phyloP scores from a whole-genome alignment of 495 filamentous ascomycete genomes.

The Astrothelium macrocarpum region DNA sequence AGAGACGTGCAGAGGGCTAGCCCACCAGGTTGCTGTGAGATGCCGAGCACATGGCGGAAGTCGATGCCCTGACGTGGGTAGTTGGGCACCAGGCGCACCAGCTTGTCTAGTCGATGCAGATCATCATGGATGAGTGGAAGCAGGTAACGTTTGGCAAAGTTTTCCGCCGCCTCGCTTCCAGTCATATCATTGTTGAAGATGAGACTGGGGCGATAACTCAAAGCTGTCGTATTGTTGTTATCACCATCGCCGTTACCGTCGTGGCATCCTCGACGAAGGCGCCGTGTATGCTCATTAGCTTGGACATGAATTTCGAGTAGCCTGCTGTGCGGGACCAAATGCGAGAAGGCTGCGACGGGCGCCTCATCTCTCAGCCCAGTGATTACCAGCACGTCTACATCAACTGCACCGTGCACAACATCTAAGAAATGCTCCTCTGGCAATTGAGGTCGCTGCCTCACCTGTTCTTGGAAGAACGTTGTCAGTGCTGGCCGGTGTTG shows the following conservation, averaged over 20 bases:
- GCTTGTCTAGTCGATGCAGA: slow-evolving; percentile 41
- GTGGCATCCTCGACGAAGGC: slow-evolving; percentile 31
- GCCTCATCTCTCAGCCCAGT: slow-evolving; percentile 59
- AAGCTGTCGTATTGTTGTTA: slow-evolving; percentile 25
- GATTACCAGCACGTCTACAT: slow-evolving; percentile 50
- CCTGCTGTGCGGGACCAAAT: slow-evolving; percentile 47
- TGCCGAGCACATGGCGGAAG: slow-evolving; percentile 52
- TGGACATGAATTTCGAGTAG: slow-evolving; percentile 46
- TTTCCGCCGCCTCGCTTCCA: slow-evolving; percentile 33
- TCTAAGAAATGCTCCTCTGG: slow-evolving; percentile 48
- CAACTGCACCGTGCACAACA: slow-evolving; percentile 36
- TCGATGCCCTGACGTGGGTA: slow-evolving; percentile 45
- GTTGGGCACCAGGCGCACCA: slow-evolving; percentile 42
- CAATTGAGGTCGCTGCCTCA: slow-evolving; percentile 38
- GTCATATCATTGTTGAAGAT: slow-evolving; percentile 43
- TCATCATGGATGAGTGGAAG: slow-evolving; percentile 44
- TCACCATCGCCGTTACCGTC: slow-evolving; percentile 23
- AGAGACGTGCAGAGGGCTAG: slow-evolving; percentile 47
- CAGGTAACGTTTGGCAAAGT: slow-evolving; percentile 39
- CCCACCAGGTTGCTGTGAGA: slow-evolving; percentile 46
- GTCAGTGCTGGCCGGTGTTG: slow-evolving; percentile 48
- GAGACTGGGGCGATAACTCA: slow-evolving; percentile 37
- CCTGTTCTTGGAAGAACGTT: slow-evolving; percentile 43
- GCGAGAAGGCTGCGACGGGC: slow-evolving; percentile 45
- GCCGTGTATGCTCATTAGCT: slow-evolving; percentile 38